Conservation (phyloP, 2,329 filamentous ascomycete genomes). For the Pseudonectria buxi region DNA sequence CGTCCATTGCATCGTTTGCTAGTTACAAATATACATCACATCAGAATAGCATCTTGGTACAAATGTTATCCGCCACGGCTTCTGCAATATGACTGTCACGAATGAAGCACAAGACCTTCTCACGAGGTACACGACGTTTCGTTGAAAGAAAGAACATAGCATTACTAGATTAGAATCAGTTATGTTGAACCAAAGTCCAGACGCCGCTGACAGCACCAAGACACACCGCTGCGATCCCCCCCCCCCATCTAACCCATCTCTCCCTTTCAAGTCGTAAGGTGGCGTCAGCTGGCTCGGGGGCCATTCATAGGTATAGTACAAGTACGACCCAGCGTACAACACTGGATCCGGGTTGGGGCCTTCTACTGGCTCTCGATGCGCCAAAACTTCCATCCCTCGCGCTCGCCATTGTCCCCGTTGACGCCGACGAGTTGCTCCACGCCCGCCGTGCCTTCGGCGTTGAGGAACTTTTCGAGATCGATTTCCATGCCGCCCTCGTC, state of each 20-base stretch:
- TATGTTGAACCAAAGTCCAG: slow-evolving; percentile 13
- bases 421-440: slow-evolving; percentile 86
- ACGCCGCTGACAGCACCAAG: slow-evolving; percentile 10
- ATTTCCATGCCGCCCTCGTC: slow-evolving; percentile 84
- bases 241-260: slow-evolving; percentile 9
- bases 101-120: background rate
- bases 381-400: slow-evolving; percentile 86
- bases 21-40: too few relatives aligned
- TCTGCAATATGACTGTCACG: too few relatives aligned
- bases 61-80: too few relatives aligned
- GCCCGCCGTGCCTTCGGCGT: slow-evolving; percentile 74
- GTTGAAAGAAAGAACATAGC: slow-evolving; percentile 13
- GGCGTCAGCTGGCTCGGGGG: slow-evolving; percentile 16
- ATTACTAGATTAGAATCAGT: slow-evolving; percentile 23
- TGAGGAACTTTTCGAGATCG: slow-evolving; percentile 75
- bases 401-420: slow-evolving; percentile 56
- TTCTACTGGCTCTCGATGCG: slow-evolving; percentile 45
- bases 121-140: background rate
- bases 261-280: slow-evolving; percentile 12
- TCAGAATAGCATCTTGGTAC: too few relatives aligned
- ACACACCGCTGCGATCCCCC: slow-evolving; percentile 11
- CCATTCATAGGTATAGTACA: slow-evolving; percentile 14
- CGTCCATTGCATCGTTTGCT: too few relatives aligned
- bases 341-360: background rate
- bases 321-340: slow-evolving; percentile 3